phyloP scores from a whole-genome alignment of 23 red algal species.

The Cyanidiococcus yangmingshanensis region DNA sequence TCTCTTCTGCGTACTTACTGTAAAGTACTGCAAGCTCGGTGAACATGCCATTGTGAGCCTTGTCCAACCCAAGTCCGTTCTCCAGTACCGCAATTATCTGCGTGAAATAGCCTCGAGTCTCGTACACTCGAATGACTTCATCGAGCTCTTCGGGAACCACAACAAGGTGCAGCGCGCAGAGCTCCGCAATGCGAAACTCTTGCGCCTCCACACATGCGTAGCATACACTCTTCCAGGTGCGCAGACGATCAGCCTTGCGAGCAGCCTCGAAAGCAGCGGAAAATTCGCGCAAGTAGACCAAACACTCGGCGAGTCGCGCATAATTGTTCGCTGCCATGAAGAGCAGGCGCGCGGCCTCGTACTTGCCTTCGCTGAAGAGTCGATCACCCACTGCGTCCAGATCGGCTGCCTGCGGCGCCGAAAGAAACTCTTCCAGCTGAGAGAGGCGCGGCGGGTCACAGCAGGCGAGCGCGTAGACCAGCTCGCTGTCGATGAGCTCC shows the following conservation, averaged over 20 bases:
- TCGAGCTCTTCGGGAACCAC: slow-evolving; percentile 91
- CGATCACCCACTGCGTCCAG: slow-evolving; percentile 91
- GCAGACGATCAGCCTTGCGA: slow-evolving; percentile 75
- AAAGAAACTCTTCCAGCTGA: slow-evolving; percentile 91
- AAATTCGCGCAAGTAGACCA: slow-evolving; percentile 78
- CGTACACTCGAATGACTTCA: slow-evolving; percentile 79
- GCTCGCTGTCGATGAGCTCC: slow-evolving; percentile 78
- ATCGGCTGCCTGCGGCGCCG: slow-evolving; percentile 72
- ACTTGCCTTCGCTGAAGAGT: slow-evolving; percentile 50
- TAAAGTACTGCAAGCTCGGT: slow-evolving; percentile 85
- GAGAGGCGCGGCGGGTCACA: slow-evolving; percentile 56
- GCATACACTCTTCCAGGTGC: slow-evolving; percentile 79
- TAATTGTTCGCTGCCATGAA: slow-evolving; percentile 82
- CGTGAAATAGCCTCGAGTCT: slow-evolving; percentile 75
- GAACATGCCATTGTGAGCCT: slow-evolving; percentile 83
- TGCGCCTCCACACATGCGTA: slow-evolving; percentile 88
- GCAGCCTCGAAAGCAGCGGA: slow-evolving; percentile 78
- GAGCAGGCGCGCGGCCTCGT: slow-evolving; percentile 63
- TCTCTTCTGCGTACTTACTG: slow-evolving; percentile 70
- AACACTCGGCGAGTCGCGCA: slow-evolving; percentile 66
- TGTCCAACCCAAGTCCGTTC: slow-evolving; percentile 60
- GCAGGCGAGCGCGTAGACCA: slow-evolving; percentile 74
- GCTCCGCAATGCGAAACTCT: slow-evolving; percentile 86
- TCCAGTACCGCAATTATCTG: slow-evolving; percentile 87
- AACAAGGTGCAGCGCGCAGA: slow-evolving; percentile 79